Evolutionary conservation across 2,329 filamentous ascomycete genomes (phyloP).

Genomic region (Amauroascus verrucosus): DNA sequence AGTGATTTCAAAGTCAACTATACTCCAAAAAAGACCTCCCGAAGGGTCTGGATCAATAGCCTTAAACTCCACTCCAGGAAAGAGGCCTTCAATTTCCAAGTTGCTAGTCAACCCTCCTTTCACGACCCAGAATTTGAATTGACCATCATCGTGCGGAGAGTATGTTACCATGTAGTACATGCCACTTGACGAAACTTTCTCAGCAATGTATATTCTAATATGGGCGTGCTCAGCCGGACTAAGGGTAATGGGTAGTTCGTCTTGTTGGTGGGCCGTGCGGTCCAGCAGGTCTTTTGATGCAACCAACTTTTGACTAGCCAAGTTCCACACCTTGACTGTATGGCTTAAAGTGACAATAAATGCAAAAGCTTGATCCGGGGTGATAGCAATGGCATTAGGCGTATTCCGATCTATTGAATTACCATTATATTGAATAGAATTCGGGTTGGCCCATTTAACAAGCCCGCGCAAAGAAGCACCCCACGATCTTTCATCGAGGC

Average conservation of each 20-base stretch:
- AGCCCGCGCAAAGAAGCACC: constrained; percentile 40
- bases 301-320: constrained; percentile 66
- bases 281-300: constrained; percentile 69
- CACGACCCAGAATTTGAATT: constrained; percentile 90
- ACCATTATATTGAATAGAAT: constrained; percentile 35
- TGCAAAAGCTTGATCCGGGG: constrained; percentile 40
- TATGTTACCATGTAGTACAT: constrained; percentile 64
- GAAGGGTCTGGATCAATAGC: constrained; percentile 54
- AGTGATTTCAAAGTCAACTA: constrained; percentile 63
- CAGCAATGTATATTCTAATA: constrained; percentile 58
- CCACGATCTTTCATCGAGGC: constrained; percentile 42
- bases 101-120: constrained; percentile 49
- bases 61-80: constrained; percentile 52
- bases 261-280: constrained; percentile 54
- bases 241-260: constrained; percentile 62
- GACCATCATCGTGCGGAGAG: constrained; percentile 74
- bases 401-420: constrained; percentile 35
- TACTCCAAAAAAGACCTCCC: constrained; percentile 65
- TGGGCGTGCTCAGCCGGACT: constrained; percentile 69
- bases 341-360: constrained; percentile 87
- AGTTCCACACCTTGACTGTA: constrained; percentile 78
- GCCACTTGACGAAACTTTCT: constrained; percentile 38
- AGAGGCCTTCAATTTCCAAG: constrained; percentile 60
- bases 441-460: constrained; percentile 36
- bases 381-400: constrained; percentile 37